Evolutionary conservation across 345 rosid genomes (phyloP), one percentile per base, ranked within the genome.

Genomic region (Eutrema heterophyllum): DNA sequence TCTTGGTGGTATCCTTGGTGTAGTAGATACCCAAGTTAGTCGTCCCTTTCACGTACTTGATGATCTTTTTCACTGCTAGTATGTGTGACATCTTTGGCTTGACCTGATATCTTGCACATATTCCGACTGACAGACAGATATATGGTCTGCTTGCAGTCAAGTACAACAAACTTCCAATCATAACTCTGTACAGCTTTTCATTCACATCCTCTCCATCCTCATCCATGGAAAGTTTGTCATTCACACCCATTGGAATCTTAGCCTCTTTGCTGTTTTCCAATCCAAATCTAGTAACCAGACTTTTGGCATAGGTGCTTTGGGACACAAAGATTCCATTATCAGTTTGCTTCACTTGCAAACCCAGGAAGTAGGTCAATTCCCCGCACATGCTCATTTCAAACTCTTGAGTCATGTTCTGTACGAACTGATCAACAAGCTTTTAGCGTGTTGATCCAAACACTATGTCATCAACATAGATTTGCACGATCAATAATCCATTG

Each of bases 381-480:
- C 63, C 43, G 8, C 15, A 14, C 45, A 57, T 57, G 1, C 27
- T 57, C 44, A 57, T 57, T 2, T 57, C 63, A 9, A 57, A 57
- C 2, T 57, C 7, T 0, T 7, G 0, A 0, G 26, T 56, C 26
- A 56, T 56, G 0, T 1, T 4, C 0, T n/a, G 0, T 0, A 56
- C 40, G n/a, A 56, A 56, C 15, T 3, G 3, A 3, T 0, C 6
- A 4, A 44, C 6, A 4, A 12, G 16, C 6, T 14, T 5, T 1
- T 44, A 1, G 1, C 10, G 0, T 6, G 48, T 44, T 0, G 16
- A 1, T 4, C 15, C 15, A 44, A 44, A 44, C 4, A 44, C 6
- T 0, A 44, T 44, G 16, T 44, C 48, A 13, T 5, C 48, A 5
- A 13, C 48, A 44, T 12, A 39, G 12, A 39, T 39, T 39, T 39